phyloP scores from a whole-genome alignment of 345 rosid genomes.

The Gossypium ekmanianum region DNA sequence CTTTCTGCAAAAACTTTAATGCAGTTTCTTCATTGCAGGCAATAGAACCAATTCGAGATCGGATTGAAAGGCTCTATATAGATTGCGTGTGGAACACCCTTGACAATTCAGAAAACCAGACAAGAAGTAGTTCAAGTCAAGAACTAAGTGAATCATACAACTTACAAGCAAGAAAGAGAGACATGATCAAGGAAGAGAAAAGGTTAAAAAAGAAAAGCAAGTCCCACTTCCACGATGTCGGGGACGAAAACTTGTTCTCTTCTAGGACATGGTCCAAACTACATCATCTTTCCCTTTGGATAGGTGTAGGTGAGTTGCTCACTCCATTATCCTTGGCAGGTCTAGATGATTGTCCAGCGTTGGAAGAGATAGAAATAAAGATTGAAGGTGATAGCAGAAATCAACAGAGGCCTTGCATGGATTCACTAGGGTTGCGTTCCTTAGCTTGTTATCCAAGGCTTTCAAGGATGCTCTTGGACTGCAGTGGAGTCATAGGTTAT shows the following conservation, averaged over 20 bases:
- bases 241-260: neutral
- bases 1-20: constrained; percentile 28
- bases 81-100: constrained; percentile 33
- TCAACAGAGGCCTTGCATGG: constrained; percentile 22
- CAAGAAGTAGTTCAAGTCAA: neutral
- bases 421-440: constrained; percentile 26
- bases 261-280: constrained; percentile 29
- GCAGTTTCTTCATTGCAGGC: constrained; percentile 27
- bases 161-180: neutral
- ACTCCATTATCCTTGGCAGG: constrained; percentile 26
- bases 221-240: constrained; percentile 8
- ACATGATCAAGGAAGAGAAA: neutral
- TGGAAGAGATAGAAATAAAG: constrained; percentile 35
- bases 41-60: constrained; percentile 27
- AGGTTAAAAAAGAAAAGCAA: constrained; percentile 28
- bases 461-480: constrained; percentile 39
- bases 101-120: neutral
- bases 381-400: constrained; percentile 40
- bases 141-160: neutral
- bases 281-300: constrained; percentile 32
- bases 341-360: constrained; percentile 29
- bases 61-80: constrained; percentile 31
- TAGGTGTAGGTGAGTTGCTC: constrained; percentile 29
- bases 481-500: constrained; percentile 34
- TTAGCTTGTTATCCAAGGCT: constrained; percentile 28